Conservation (phyloP, 164 flowering plant genomes). For the Cinnamomum micranthum region DNA sequence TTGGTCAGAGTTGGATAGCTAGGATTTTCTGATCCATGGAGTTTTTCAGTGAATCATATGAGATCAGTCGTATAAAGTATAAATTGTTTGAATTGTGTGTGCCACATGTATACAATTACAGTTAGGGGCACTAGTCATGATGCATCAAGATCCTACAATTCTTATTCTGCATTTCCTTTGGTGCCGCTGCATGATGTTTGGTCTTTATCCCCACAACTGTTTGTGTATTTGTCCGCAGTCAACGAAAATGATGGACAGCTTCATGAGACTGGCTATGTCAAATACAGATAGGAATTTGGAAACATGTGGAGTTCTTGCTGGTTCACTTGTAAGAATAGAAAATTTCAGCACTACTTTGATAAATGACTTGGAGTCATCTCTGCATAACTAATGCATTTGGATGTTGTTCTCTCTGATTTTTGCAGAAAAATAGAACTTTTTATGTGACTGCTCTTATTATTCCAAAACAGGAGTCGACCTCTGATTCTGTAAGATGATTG, state of each 20-base stretch:
- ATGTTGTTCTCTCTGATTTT: background rate
- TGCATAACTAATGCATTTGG: background rate
- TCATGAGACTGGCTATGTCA: conserved; percentile 87
- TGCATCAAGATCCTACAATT: too few species aligned
- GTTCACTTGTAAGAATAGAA: conserved; percentile 70
- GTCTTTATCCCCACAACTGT: background rate
- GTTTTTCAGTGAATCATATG: background rate
- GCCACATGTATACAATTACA: background rate
- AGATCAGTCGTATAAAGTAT: background rate
- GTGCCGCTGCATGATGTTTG: background rate
- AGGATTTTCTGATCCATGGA: background rate
- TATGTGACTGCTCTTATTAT: conserved; percentile 80
- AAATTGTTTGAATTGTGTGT: background rate
- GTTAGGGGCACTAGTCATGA: too few species aligned
- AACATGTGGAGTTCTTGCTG: conserved; percentile 97
- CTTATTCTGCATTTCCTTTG: background rate
- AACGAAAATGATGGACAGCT: conserved; percentile 75
- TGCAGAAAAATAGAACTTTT: conserved; percentile 84
- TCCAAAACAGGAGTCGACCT: conserved; percentile 95
- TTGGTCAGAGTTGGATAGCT: too few species aligned
- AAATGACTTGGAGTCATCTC: background rate
- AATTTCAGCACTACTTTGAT: background rate
- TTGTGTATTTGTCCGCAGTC: conserved; percentile 44
- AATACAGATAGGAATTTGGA: conserved; percentile 82
- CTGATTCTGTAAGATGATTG: conserved; percentile 60